Percentiles rank a stretch among this genome's conserved stretches.
Conservation (phyloP, 1,139 yeast species). For the Diutina ranongensis region DNA sequence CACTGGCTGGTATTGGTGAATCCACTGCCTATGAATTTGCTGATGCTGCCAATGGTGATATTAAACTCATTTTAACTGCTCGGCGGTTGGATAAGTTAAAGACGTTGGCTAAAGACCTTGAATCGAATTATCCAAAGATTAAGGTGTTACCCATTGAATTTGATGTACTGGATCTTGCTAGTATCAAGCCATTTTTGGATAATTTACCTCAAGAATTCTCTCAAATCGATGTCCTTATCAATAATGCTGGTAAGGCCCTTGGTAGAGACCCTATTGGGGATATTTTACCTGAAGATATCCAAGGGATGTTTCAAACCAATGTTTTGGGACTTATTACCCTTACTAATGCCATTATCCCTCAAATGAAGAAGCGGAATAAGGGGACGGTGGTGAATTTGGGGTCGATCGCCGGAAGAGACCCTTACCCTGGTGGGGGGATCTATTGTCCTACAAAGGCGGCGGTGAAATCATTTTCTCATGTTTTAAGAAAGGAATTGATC, state of each 20-base stretch:
- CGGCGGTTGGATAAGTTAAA: constrained; percentile 49
- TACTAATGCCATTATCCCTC: constrained; percentile 56
- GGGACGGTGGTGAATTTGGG: constrained; percentile 83
- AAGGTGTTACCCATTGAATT: constrained; percentile 38
- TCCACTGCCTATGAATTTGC: constrained; percentile 4
- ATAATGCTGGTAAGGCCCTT: constrained; percentile 76
- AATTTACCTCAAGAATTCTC: constrained; percentile 41
- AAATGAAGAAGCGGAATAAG: constrained; percentile 43
- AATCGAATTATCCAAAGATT: constrained; percentile 32
- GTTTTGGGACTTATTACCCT: constrained; percentile 61
- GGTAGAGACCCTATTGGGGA: constrained; percentile 59
- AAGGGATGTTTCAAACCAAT: constrained; percentile 60
- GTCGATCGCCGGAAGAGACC: constrained; percentile 80
- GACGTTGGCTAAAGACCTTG: constrained; percentile 34
- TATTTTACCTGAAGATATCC: constrained; percentile 41
- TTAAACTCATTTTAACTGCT: constrained; percentile 59
- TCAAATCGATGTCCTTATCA: constrained; percentile 55
- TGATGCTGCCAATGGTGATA: constrained; percentile 51
- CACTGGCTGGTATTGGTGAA: constrained; percentile 5
- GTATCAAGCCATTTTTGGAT: constrained; percentile 41
- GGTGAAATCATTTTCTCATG: constrained; percentile 61
- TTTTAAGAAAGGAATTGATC: constrained; percentile 69
- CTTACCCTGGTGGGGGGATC: constrained; percentile 78
- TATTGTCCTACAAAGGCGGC: constrained; percentile 89
- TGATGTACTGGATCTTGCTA: constrained; percentile 47